Evolutionary conservation across 352 stramenopile genomes (phyloP).

Genomic region (Phytophthora litchii): DNA sequence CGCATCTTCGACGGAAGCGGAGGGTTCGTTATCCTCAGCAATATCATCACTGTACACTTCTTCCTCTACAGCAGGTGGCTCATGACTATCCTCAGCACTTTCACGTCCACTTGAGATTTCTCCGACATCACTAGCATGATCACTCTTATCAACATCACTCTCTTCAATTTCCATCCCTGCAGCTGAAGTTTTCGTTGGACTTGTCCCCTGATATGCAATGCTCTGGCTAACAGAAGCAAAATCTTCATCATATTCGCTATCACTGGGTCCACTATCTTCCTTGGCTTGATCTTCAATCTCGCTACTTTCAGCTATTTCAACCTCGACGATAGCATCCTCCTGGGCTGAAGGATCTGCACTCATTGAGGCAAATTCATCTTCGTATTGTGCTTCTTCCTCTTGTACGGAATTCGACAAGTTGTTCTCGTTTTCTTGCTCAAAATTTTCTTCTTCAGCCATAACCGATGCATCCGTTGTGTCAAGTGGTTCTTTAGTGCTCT

Average conservation of each 20-base stretch:
- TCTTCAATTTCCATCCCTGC: constrained; percentile 12
- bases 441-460: constrained; percentile 7
- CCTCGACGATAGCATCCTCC: constrained; percentile 1
- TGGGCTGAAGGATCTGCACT: constrained; percentile 11
- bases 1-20: neutral
- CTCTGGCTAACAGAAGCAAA: constrained; percentile 43
- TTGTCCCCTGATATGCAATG: neutral
- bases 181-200: constrained; percentile 2
- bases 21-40: neutral
- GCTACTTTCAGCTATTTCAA: constrained; percentile 12
- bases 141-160: neutral
- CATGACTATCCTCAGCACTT: neutral
- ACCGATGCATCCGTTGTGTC: constrained; percentile 2
- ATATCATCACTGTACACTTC: constrained; percentile 14
- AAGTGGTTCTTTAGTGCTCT: neutral
- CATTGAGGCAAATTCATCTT: constrained; percentile 51
- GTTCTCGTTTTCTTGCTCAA: constrained; percentile 8
- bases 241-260: constrained; percentile 45
- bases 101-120: constrained; percentile 14
- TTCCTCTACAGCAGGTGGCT: neutral
- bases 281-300: constrained; percentile 7
- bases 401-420: neutral
- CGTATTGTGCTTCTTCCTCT: constrained; percentile 31
- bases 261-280: constrained; percentile 4
- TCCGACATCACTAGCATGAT: neutral